Base-by-base conservation (phyloP, 2,329 filamentous ascomycete species). In the Beauveria pseudobassiana region DNA sequence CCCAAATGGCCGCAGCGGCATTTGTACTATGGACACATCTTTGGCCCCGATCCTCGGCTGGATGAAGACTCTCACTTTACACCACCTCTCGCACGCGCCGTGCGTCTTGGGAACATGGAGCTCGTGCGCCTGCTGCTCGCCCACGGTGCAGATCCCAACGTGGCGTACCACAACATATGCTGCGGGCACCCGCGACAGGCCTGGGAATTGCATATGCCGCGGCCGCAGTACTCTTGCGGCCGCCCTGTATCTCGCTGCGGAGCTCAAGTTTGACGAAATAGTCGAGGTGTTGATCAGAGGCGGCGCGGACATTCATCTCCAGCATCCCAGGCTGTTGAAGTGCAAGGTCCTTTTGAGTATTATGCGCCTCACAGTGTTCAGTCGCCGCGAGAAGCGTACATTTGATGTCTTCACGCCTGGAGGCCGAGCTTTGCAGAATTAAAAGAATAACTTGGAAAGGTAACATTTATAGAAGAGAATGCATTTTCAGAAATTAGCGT, bases 141-240 rank as follows among this genome's bases (percentile, higher is more conserved):
- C 20, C 45, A 58, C 45, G 55, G 55, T 24, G 55, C 55, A n/a
- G 45, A 58, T 28, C 20, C 55, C 55, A 58, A 58, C 30, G 55
- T 50, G n/a, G 55, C 55, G 22, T 58, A 58, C 30, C 55, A 58
- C 18, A 26, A 28, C 16, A 34, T 58, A 12, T 49, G 55, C 20
- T 20, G 26, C 45, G 43, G 28, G 16, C 45, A 58, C n/a, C 55
- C 45, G 12, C 55, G 55, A 40, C 43, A 58, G n/a, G 55, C 34
- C 20, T 3, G 2, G 3, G 30, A 26, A 12, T n/a, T 22, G 45
- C 34, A 12, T 30, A 30, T 50, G 30, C 55, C 55, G 20, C 18
- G 5, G 20, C 55, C 55, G 30, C 22, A 58, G 34, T 58, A 58
- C 45, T 24, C 5, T 26, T 58, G 55, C 34, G 55, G 55, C 24